Percentiles rank a stretch among this genome's conserved stretches.
Evolutionary conservation across 129 eudicot genomes (phyloP).

Genomic region (Oenanthe sinensis): DNA sequence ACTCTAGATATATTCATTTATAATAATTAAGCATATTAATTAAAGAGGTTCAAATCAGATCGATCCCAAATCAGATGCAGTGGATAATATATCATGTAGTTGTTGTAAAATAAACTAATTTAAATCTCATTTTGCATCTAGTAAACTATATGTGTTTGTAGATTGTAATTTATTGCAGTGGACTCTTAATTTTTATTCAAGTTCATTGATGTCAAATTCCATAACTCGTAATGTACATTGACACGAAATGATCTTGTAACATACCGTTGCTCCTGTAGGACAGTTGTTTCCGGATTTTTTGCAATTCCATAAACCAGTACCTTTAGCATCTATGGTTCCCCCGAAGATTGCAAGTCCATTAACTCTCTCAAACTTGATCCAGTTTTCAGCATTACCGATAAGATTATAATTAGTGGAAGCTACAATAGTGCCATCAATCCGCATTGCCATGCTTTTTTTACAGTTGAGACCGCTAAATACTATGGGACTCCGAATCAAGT

Average conservation of each 20-base stretch:
- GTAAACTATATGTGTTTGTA: no score
- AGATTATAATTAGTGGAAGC: conserved; percentile 42
- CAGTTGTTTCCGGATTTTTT: conserved; percentile 37
- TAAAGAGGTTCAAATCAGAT: neutral
- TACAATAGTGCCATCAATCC: conserved; percentile 53
- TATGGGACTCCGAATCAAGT: conserved; percentile 22
- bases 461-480: conserved; percentile 32
- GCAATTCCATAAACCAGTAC: conserved; percentile 55
- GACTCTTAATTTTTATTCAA: no score
- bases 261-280: conserved; percentile 64
- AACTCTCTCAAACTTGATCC: conserved; percentile 42
- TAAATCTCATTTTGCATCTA: no score
- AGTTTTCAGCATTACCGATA: conserved; percentile 25
- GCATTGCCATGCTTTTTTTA: conserved; percentile 29
- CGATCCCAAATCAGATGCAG: neutral
- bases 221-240: no score
- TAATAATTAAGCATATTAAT: no score
- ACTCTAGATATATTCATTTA: no score
- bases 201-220: no score
- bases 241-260: no score
- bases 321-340: conserved; percentile 60
- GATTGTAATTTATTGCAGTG: no score
- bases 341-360: conserved; percentile 42
- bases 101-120: no score
- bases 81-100: neutral